Percentiles rank a stretch among this genome's conserved stretches.
Conservation (phyloP, 805 yeast species). For the Wickerhamiella cacticola region DNA sequence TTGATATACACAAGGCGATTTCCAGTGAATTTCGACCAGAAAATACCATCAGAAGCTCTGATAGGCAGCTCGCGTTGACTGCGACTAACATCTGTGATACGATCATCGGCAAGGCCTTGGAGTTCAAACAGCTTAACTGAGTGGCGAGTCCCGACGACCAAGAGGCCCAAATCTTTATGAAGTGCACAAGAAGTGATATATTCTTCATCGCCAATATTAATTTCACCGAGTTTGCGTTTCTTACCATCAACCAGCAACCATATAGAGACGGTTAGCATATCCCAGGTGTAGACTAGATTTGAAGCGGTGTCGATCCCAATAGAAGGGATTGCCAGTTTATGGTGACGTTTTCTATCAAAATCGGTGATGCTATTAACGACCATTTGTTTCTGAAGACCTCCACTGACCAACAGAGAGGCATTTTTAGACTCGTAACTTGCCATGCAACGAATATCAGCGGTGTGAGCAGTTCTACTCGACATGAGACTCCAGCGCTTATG, state of each 20-base stretch:
- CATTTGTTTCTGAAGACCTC: conserved; percentile 35
- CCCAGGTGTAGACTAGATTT: conserved; percentile 61
- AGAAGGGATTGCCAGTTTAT: conserved; percentile 51
- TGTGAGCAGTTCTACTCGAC: conserved; percentile 67
- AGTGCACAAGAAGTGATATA: conserved; percentile 59
- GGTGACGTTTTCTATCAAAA: conserved; percentile 58
- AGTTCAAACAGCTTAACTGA: conserved; percentile 59
- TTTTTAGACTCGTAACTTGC: conserved; percentile 56
- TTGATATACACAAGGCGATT: conserved; percentile 20
- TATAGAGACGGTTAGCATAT: conserved; percentile 65
- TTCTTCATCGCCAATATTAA: conserved; percentile 54
- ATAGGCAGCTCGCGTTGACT: conserved; percentile 22
- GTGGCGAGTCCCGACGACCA: conserved; percentile 61
- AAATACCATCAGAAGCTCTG: conserved; percentile 1
- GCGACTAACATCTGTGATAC: conserved; percentile 28
- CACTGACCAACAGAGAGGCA: conserved; percentile 44
- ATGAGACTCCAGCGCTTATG: conserved; percentile 59
- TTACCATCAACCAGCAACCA: conserved; percentile 45
- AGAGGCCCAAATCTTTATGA: conserved; percentile 49
- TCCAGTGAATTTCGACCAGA: background rate
- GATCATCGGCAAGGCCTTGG: conserved; percentile 38
- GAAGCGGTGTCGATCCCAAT: conserved; percentile 31
- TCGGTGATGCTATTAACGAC: conserved; percentile 49
- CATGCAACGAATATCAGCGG: conserved; percentile 74
- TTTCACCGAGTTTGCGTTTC: conserved; percentile 51